Conservation (phyloP, 331 rosid genomes). For the Stylosanthes scabra region DNA sequence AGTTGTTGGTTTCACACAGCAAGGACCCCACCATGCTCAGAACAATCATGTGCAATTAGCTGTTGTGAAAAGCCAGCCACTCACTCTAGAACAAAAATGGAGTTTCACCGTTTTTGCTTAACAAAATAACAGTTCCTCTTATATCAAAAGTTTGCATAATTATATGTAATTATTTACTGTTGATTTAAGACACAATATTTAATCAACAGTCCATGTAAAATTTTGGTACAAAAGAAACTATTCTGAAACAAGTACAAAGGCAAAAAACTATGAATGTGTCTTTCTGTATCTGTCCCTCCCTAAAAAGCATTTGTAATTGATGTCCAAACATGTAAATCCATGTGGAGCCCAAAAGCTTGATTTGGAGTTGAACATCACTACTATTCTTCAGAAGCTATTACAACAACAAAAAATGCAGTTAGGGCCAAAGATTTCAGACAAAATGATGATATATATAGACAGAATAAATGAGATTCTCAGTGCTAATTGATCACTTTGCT, state of each 20-base stretch:
- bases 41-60: not conserved
- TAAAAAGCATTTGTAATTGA: not conserved
- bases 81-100: not conserved
- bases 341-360: constrained; percentile 5
- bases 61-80: not conserved
- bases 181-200: too few relatives aligned
- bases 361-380: not conserved
- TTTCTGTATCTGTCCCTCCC: not conserved
- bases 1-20: not conserved
- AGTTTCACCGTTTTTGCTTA: not conserved
- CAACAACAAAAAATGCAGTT: not conserved
- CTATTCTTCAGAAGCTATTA: not conserved
- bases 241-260: not conserved
- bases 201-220: not conserved
- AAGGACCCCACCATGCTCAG: not conserved
- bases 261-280: not conserved
- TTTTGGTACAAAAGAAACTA: not conserved
- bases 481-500: not conserved
- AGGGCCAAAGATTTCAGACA: not conserved
- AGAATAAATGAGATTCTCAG: constrained; percentile 17
- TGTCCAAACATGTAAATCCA: not conserved
- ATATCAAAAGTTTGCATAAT: too few relatives aligned
- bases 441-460: not conserved
- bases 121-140: too few relatives aligned
- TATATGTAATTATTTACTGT: too few relatives aligned